A percentile compares a stretch with the other conserved stretches of the same genome.
These are phyloP conservation scores for Aspergillus udagawae DNA, from an alignment of 2,329 filamentous ascomycete genomes.

Conservation along the genomic window DNA sequence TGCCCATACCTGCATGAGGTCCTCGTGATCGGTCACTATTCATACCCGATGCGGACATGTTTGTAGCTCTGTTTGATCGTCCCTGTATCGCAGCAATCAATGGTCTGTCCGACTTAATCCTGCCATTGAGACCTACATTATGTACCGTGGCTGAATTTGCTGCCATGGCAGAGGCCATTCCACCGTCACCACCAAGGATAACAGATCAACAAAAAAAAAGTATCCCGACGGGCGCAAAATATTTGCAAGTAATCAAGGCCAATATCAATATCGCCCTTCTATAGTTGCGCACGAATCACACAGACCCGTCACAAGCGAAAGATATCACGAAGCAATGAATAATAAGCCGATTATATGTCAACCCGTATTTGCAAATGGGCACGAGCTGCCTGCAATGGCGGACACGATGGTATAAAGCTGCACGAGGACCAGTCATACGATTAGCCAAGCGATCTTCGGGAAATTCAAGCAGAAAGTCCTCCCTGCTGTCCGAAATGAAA, in stretches of 20 bases:
- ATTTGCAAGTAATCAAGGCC: slow-evolving; percentile 12
- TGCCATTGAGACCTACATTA: slow-evolving; percentile 28
- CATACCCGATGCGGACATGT: slow-evolving; percentile 36
- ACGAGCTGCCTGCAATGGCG: slow-evolving; percentile 28
- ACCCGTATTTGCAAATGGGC: slow-evolving; percentile 27
- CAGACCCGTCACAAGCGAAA: slow-evolving; percentile 1
- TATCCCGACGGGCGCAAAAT: slow-evolving; percentile 19
- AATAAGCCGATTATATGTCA: slow-evolving; percentile 11
- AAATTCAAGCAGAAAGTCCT: neutral
- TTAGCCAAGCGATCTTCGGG: slow-evolving; percentile 4
- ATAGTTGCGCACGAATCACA: slow-evolving; percentile 14
- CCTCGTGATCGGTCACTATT: slow-evolving; percentile 33
- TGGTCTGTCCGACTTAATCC: neutral
- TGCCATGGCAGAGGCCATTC: slow-evolving; percentile 35
- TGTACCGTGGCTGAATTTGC: slow-evolving; percentile 34
- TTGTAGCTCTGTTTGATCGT: slow-evolving; percentile 34
- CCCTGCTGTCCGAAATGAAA: neutral
- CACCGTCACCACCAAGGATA: slow-evolving; percentile 16
- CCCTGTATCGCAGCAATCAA: slow-evolving; percentile 20
- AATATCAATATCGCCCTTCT: neutral
- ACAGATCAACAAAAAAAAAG: slow-evolving; percentile 17
- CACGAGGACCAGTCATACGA: slow-evolving; percentile 10
- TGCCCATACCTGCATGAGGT: slow-evolving; percentile 38
- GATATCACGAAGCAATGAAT: neutral
- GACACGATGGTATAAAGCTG: slow-evolving; percentile 26